Percentiles rank a stretch among this genome's conserved stretches.
These are phyloP conservation scores for Entonaema liquescens DNA, from an alignment of 495 filamentous ascomycete species.

Conservation along the genomic window DNA sequence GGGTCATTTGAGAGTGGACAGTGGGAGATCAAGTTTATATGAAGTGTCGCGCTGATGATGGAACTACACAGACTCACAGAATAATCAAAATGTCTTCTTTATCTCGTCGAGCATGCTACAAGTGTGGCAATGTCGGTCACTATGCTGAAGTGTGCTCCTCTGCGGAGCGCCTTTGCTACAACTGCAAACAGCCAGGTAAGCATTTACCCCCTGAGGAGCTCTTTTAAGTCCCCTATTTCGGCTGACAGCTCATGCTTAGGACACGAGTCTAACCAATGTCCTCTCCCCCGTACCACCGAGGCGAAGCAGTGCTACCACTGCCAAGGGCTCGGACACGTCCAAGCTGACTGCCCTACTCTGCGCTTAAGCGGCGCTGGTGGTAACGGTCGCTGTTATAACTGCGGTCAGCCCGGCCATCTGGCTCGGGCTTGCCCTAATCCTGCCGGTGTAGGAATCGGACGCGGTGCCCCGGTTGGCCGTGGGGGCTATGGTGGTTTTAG, in stretches of 20 bases:
- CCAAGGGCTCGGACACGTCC: slow-evolving; percentile 97
- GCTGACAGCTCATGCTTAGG: slow-evolving; percentile 59
- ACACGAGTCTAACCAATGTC: slow-evolving; percentile 97
- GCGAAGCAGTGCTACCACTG: slow-evolving; percentile 99
- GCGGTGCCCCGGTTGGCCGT: slow-evolving; percentile 69
- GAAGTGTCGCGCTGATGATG: slow-evolving; percentile 50
- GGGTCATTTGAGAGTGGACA: slow-evolving; percentile 46
- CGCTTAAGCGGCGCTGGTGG: slow-evolving; percentile 82
- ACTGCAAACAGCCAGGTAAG: slow-evolving; percentile 95
- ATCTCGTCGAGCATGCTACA: slow-evolving; percentile 98
- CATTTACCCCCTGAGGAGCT: slow-evolving; percentile 21
- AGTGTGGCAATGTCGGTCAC: slow-evolving; percentile 99
- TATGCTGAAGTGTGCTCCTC: slow-evolving; percentile 98
- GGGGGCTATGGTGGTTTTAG: slow-evolving; percentile 73
- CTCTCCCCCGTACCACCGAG: slow-evolving; percentile 94
- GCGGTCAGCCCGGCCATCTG: slow-evolving; percentile 90
- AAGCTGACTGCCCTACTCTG: slow-evolving; percentile 98
- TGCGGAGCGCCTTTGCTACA: slow-evolving; percentile 97
- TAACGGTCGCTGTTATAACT: slow-evolving; percentile 94
- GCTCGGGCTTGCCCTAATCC: slow-evolving; percentile 86
- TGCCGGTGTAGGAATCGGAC: slow-evolving; percentile 64
- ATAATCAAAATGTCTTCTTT: slow-evolving; percentile 80
- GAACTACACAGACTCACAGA: slow-evolving; percentile 50
- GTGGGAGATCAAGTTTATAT: slow-evolving; percentile 45
- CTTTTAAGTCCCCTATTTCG: slow-evolving; percentile 19